Evolutionary conservation across 2,329 filamentous ascomycete species (phyloP), one percentile per base, ranked within the genome.

Genomic region (Ceratocystiopsis brevicomis): DNA sequence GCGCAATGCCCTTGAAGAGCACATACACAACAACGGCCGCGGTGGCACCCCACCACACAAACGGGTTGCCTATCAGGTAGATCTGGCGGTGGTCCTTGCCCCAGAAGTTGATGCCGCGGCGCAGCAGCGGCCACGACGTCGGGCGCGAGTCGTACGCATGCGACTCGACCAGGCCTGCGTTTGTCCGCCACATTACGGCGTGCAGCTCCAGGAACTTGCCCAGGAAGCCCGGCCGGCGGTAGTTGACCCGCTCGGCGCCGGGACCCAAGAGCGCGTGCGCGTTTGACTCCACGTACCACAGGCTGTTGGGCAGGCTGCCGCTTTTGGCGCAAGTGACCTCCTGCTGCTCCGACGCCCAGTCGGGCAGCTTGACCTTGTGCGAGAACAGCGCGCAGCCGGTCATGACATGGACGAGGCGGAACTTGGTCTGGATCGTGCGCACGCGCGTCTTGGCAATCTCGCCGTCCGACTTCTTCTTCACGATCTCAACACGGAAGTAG

Each of bases 21-120:
- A 78, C 61, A 58, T 94, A 98, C 36, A 86, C 58, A 30, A 66
- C 71, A 50, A 98, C 74, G 16, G 86, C 79, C 10, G 76, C 65
- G 14, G 83, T 88, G 8, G 85, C 86, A 32, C 76, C 78, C 79
- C 83, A 96, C 90, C 90, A 98, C 52, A 96, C 80, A 45, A 95
- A 62, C 2, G 87, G 87, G 61, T 98, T 96, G 44, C 90, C 90
- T 45, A 95, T 78, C 17, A 98, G 78, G 61, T 98, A 98, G 53
- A 98, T 86, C 59, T 98, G 90, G 48, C 86, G 84, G 60, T 94
- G 72, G 55, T 95, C 73, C 55, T 81, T 86, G 51, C 88, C 86
- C 90, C 90, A 98, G 70, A 98, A 98, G 67, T 98, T 98, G 70
- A 98, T 98, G 54, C 90, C 90, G 49, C 90, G 84, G 52, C 76